A percentile compares a stretch with the other conserved stretches of the same genome.
These are phyloP conservation scores for Lagenidium sp. DNA, from an alignment of 352 stramenopile species.

Conservation along the genomic window DNA sequence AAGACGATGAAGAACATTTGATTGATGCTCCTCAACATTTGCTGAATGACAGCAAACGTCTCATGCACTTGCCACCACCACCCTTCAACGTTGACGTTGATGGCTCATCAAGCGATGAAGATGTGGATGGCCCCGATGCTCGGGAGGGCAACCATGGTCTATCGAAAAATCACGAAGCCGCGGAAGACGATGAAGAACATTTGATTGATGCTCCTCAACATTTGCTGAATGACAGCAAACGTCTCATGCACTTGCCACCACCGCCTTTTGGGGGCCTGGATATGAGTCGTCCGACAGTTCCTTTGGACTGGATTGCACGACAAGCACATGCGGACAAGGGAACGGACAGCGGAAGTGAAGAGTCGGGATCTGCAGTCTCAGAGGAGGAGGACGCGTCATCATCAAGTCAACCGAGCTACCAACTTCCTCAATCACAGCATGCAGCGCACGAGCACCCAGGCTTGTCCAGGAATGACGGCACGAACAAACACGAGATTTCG, in stretches of 20 bases:
- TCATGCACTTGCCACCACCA: slow-evolving; percentile 25
- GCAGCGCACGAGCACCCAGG: neutral
- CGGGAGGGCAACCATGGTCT: neutral
- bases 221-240: no score
- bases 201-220: no score
- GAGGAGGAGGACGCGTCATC: slow-evolving; percentile 1
- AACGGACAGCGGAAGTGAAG: no score
- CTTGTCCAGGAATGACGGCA: no score
- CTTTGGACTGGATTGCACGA: slow-evolving; percentile 7
- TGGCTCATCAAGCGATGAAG: slow-evolving; percentile 3
- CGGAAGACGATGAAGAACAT: no score
- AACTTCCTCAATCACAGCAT: neutral
- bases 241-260: no score
- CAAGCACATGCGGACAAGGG: neutral
- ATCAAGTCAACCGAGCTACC: neutral
- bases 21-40: no score
- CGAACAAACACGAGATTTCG: slow-evolving; percentile 6
- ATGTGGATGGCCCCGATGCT: neutral
- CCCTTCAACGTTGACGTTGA: slow-evolving; percentile 13
- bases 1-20: no score
- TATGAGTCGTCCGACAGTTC: slow-evolving; percentile 36
- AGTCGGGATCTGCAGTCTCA: no score
- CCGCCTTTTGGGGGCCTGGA: slow-evolving; percentile 27
- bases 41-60: no score
- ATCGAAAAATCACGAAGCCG: neutral